These are phyloP conservation scores for Artomyces pyxidatus DNA, from an alignment of 768 basidiomycete genomes.

Conservation along the genomic window DNA sequence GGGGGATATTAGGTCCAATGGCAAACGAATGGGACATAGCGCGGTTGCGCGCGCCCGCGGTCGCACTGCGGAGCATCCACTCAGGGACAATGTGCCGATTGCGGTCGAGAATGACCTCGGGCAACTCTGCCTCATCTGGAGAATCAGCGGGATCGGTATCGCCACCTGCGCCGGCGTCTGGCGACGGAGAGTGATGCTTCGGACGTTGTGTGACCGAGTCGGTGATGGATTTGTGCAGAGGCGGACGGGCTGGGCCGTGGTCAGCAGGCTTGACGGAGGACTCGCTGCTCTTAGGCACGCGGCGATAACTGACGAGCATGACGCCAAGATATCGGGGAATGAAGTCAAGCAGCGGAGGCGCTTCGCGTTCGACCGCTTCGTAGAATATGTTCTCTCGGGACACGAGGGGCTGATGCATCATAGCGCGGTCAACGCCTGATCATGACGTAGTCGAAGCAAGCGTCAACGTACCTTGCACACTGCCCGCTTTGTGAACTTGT, in stretches of 20 bases:
- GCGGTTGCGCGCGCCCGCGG: constrained; percentile 24
- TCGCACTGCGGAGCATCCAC: constrained; percentile 66
- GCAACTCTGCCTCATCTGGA: constrained; percentile 71
- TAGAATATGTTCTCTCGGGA: constrained; percentile 97
- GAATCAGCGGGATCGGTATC: constrained; percentile 30
- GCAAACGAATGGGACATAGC: constrained; percentile 39
- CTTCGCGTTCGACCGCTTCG: constrained; percentile 90
- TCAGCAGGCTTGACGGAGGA: constrained; percentile 8
- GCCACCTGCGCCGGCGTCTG: constrained; percentile 24
- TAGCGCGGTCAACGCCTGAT: constrained; percentile 14
- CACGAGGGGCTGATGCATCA: constrained; percentile 70
- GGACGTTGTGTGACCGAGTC: constrained; percentile 8
- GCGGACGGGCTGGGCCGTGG: constrained; percentile 18
- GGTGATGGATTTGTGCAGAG: constrained; percentile 22
- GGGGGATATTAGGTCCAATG: constrained; percentile 25
- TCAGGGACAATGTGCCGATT: constrained; percentile 96
- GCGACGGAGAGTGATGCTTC: background rate
- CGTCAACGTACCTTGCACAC: constrained; percentile 84
- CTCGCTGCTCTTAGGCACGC: constrained; percentile 34
- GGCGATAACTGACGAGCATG: constrained; percentile 94
- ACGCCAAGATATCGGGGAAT: constrained; percentile 99
- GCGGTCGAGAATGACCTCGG: constrained; percentile 87
- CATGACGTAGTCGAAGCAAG: background rate
- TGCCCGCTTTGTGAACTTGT: constrained; percentile 94
- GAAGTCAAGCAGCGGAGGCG: constrained; percentile 85